These are phyloP conservation scores for Podospora bellae-mahoneyi DNA, from an alignment of 495 filamentous ascomycete species.

Conservation along the genomic window DNA sequence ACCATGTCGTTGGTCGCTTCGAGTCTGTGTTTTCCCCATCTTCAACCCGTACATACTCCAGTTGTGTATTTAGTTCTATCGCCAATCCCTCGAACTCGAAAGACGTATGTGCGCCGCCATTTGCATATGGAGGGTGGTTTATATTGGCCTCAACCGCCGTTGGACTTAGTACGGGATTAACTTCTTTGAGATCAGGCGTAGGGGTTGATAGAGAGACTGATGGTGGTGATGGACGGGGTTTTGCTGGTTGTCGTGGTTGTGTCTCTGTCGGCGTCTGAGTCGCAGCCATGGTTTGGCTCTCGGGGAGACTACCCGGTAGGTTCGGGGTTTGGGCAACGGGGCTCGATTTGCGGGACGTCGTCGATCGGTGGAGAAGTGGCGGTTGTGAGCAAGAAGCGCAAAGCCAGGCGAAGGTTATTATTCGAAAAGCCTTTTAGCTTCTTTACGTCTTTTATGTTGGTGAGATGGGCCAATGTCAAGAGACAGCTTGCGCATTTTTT, in stretches of 20 bases:
- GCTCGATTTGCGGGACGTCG: background rate
- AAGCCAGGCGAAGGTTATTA: no score
- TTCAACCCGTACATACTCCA: constrained; percentile 13
- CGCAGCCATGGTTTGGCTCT: background rate
- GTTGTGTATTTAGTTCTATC: constrained; percentile 19
- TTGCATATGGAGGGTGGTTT: background rate
- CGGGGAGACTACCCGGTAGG: no score
- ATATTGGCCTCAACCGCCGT: background rate
- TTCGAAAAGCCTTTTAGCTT: no score
- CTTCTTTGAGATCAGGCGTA: background rate
- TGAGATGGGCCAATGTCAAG: no score
- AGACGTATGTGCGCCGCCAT: background rate
- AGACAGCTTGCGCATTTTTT: no score
- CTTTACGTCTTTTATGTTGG: no score
- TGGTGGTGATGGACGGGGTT: background rate
- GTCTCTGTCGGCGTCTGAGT: background rate
- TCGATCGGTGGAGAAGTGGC: background rate
- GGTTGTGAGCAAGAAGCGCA: no score
- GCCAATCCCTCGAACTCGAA: constrained; percentile 17
- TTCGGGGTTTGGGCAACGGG: background rate
- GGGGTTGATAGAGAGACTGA: background rate
- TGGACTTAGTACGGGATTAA: background rate
- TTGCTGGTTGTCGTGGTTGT: background rate
- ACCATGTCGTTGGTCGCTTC: background rate
- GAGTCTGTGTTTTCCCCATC: background rate